A percentile compares a stretch with the other conserved stretches of the same genome.
Conservation (phyloP, 139 green algal species). For the Picochlorum sp. region DNA sequence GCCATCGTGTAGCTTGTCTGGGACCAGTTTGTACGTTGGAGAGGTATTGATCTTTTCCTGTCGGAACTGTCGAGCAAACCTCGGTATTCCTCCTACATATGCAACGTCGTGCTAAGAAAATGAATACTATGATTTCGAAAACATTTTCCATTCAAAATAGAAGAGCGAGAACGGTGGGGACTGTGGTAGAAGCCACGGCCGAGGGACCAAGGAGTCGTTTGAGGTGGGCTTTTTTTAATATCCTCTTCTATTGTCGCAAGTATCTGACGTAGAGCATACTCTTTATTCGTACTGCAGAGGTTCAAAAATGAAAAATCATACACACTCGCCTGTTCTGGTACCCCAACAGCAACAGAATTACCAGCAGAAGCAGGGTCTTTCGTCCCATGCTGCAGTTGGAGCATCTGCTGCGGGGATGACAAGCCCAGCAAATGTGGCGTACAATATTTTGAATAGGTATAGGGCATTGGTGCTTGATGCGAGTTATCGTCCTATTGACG, state of each 20-base stretch:
- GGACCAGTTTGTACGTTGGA: too few relatives aligned
- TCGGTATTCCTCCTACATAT: too few relatives aligned
- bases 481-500: slow-evolving; percentile 47
- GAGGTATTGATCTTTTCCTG: too few relatives aligned
- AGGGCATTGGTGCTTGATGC: slow-evolving; percentile 49
- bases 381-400: neutral
- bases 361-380: neutral
- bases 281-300: too few relatives aligned
- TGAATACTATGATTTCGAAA: too few relatives aligned
- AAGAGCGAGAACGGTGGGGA: neutral
- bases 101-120: too few relatives aligned
- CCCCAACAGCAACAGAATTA: neutral
- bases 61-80: too few relatives aligned
- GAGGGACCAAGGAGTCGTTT: neutral
- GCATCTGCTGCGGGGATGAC: neutral
- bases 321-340: neutral
- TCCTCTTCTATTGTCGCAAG: too few relatives aligned
- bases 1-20: too few relatives aligned
- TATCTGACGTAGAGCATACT: too few relatives aligned
- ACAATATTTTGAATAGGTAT: slow-evolving; percentile 12
- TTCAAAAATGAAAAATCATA: neutral
- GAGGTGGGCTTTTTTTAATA: too few relatives aligned
- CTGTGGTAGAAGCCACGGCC: neutral
- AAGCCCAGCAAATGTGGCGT: neutral
- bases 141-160: too few relatives aligned